These are phyloP conservation scores for Tuber umbilicatum DNA, from an alignment of 495 filamentous ascomycete genomes.

Conservation along the genomic window DNA sequence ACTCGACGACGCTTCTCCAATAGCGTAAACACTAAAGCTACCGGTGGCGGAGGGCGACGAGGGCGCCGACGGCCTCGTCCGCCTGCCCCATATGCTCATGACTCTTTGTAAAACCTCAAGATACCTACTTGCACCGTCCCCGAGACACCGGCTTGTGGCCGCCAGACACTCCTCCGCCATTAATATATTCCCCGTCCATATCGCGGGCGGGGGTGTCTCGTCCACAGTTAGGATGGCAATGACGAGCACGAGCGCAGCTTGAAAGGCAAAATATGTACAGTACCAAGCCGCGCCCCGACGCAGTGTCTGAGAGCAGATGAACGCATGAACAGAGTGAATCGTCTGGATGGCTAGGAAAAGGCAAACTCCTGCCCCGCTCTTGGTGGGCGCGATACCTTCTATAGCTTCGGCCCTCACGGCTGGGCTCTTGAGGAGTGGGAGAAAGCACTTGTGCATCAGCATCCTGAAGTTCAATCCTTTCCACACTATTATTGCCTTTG, in stretches of 20 bases:
- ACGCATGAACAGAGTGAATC: constrained; percentile 32
- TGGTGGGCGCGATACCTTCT: not conserved
- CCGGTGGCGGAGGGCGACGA: not conserved
- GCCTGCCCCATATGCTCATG: constrained; percentile 12
- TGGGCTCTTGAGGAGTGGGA: constrained; percentile 27
- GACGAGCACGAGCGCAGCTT: constrained; percentile 42
- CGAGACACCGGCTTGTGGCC: constrained; percentile 16
- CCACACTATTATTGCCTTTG: constrained; percentile 37
- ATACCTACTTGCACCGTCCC: constrained; percentile 21
- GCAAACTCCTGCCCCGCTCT: constrained; percentile 22
- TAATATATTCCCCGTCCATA: constrained; percentile 18
- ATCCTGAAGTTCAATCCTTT: constrained; percentile 43
- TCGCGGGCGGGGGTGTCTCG: constrained; percentile 6
- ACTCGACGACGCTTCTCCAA: not conserved
- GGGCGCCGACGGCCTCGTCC: not conserved
- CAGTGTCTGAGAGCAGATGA: constrained; percentile 29
- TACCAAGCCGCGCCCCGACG: constrained; percentile 41
- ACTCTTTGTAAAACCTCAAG: constrained; percentile 25
- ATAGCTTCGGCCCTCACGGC: constrained; percentile 5
- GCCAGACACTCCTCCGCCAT: constrained; percentile 21
- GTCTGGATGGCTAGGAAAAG: constrained; percentile 39
- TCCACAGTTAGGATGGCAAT: constrained; percentile 28
- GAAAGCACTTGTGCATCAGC: constrained; percentile 38
- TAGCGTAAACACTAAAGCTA: not conserved
- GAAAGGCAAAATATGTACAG: constrained; percentile 44